These are phyloP conservation scores for Sugiyamaella neomexicana DNA, from an alignment of 1,139 yeast genomes.

Conservation along the genomic window DNA sequence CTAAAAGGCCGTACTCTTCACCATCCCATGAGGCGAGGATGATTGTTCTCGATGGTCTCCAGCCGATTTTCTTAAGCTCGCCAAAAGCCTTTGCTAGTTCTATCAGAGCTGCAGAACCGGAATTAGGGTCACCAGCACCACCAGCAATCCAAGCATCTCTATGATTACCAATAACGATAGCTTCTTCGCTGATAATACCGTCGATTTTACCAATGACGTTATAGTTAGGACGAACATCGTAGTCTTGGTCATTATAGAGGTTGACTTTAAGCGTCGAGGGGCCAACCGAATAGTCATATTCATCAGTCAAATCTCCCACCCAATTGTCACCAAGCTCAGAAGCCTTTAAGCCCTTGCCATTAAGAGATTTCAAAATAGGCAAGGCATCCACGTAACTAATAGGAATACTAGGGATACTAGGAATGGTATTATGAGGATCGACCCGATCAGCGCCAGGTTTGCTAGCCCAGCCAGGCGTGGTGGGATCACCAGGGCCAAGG, in stretches of 20 bases:
- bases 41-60: constrained; percentile 65
- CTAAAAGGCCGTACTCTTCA: constrained; percentile 66
- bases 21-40: constrained; percentile 71
- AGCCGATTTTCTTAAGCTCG: constrained; percentile 51
- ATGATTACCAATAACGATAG: constrained; percentile 64
- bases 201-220: constrained; percentile 59
- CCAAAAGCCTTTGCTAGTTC: constrained; percentile 60
- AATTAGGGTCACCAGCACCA: constrained; percentile 71
- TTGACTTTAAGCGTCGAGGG: constrained; percentile 57
- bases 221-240: constrained; percentile 56
- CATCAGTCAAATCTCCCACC: constrained; percentile 49
- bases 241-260: constrained; percentile 57
- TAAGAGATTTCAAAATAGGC: constrained; percentile 54
- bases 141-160: constrained; percentile 75
- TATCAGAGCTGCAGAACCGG: constrained; percentile 60
- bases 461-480: constrained; percentile 81
- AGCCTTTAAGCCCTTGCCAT: constrained; percentile 52
- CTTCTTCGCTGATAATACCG: constrained; percentile 54
- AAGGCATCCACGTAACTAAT: constrained; percentile 57
- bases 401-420: constrained; percentile 63
- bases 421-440: constrained; percentile 53
- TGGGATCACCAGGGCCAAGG: constrained; percentile 82
- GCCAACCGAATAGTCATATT: constrained; percentile 58
- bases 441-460: constrained; percentile 50
- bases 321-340: constrained; percentile 44